Conservation (phyloP, 2,329 filamentous ascomycete species). For the Didymella sp. region DNA sequence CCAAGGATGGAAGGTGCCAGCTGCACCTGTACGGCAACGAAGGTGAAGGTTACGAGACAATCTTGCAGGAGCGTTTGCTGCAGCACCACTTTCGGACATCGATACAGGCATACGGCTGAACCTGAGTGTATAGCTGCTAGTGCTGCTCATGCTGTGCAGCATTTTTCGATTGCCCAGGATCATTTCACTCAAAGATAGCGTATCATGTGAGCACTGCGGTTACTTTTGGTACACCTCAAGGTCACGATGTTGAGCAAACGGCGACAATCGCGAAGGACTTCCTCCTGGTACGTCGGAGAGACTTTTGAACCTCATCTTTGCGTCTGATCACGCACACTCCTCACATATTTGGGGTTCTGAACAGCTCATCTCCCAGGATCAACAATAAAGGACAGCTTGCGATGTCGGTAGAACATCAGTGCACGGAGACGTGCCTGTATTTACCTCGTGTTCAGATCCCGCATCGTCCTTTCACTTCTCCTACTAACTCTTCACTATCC, state of each 20-base stretch:
- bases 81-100: not conserved
- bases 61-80: not conserved
- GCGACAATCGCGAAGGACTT: too few relatives aligned
- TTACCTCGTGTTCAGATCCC: not conserved
- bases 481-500: not conserved
- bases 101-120: too few relatives aligned
- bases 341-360: too few relatives aligned
- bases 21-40: not conserved
- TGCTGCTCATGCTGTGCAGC: too few relatives aligned
- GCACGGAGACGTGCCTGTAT: not conserved
- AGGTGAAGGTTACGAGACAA: conserved; percentile 6
- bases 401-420: not conserved
- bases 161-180: too few relatives aligned
- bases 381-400: not conserved
- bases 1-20: conserved; percentile 1
- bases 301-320: not conserved
- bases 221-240: too few relatives aligned
- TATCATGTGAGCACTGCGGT: too few relatives aligned
- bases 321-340: not conserved
- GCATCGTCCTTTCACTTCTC: not conserved
- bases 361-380: not conserved
- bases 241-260: too few relatives aligned
- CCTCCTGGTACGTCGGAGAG: too few relatives aligned
- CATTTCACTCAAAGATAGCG: too few relatives aligned
- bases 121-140: not conserved